Evolutionary conservation across 1,284 basidiomycete genomes (phyloP).

Genomic region (Butyriboletus regius): DNA sequence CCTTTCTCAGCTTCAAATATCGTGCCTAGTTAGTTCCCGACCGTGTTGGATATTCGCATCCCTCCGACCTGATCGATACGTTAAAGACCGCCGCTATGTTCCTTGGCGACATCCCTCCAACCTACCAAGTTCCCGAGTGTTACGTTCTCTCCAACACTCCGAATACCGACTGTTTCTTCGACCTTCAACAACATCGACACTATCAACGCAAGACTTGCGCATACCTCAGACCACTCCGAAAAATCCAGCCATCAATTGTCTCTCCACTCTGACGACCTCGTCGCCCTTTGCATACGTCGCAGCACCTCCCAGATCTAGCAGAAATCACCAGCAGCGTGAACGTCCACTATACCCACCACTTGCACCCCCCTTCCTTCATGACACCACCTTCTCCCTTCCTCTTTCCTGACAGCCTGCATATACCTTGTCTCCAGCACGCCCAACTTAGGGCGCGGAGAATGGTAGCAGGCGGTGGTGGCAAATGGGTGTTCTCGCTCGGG

Average conservation of each 20-base stretch:
- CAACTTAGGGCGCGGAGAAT: constrained; percentile 17
- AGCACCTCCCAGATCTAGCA: not conserved
- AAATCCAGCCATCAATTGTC: not conserved
- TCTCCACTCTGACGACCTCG: not conserved
- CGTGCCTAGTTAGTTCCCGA: no score
- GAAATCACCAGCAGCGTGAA: not conserved
- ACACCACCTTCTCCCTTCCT: not conserved
- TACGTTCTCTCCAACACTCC: not conserved
- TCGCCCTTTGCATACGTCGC: not conserved
- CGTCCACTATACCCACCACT: no score
- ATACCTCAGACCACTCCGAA: not conserved
- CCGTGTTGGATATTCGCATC: no score
- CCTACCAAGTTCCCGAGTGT: no score
- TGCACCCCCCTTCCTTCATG: not conserved
- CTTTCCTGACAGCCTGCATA: not conserved
- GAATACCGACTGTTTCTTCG: not conserved
- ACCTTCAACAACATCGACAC: not conserved
- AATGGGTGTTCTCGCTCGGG: not conserved
- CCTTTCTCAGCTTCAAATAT: no score
- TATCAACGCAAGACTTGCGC: not conserved
- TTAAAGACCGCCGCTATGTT: no score
- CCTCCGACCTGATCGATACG: no score
- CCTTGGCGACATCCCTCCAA: no score
- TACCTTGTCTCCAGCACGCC: constrained; percentile 16
- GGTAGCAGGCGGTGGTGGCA: constrained; percentile 8